A percentile compares a stretch with the other conserved stretches of the same genome.
Evolutionary conservation across 2,329 filamentous ascomycete genomes (phyloP).

Genomic region (Trichoderma breve): DNA sequence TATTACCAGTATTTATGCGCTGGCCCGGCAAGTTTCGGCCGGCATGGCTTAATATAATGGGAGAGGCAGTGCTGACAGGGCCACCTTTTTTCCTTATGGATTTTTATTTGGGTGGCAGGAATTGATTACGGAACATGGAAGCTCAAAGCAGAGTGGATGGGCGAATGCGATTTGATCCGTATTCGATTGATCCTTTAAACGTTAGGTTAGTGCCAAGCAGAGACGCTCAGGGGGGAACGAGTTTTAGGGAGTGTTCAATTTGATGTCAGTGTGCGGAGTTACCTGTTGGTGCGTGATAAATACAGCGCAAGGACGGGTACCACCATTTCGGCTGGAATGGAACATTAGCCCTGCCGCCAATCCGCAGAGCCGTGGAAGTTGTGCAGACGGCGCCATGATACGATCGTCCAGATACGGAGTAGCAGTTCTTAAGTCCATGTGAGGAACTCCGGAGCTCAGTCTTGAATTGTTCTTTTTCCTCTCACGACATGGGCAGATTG

Average conservation of each 20-base stretch:
- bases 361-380: background rate
- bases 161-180: background rate
- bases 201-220: background rate
- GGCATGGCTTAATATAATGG: constrained; percentile 13
- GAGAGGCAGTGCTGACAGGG: constrained; percentile 16
- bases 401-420: background rate
- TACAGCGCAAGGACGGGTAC: background rate
- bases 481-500: background rate
- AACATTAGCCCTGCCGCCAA: background rate
- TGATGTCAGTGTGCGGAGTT: background rate
- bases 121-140: background rate
- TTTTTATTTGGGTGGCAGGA: background rate
- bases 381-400: background rate
- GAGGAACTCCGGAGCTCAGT: background rate
- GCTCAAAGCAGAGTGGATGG: background rate
- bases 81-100: background rate
- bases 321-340: background rate
- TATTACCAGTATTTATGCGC: constrained; percentile 14
- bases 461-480: background rate
- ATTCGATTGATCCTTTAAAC: constrained; percentile 4
- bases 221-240: background rate
- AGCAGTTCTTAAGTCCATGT: constrained; percentile 8
- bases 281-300: background rate
- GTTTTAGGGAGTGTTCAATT: background rate
- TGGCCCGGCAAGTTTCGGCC: constrained; percentile 8